These are phyloP conservation scores for Ustulina deusta DNA, from an alignment of 2,329 filamentous ascomycete species.

Conservation along the genomic window DNA sequence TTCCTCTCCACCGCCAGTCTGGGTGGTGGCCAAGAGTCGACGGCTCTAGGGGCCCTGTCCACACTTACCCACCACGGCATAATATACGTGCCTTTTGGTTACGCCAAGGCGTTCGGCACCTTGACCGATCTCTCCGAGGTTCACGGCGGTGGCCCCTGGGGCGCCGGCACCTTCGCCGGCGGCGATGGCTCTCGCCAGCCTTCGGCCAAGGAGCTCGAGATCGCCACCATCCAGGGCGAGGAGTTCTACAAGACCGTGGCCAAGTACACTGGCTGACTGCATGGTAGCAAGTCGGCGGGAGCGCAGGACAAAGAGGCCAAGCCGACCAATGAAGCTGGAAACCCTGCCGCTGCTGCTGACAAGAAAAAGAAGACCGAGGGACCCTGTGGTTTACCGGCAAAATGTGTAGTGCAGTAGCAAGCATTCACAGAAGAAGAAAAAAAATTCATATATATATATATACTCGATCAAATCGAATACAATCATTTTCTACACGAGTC, in stretches of 20 bases:
- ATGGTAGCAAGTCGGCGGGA: conserved; percentile 63
- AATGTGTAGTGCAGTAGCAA: conserved; percentile 70
- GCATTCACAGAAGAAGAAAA: background rate
- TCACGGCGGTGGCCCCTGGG: conserved; percentile 91
- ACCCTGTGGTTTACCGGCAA: conserved; percentile 81
- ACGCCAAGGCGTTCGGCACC: conserved; percentile 79
- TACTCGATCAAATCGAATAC: conserved; percentile 21
- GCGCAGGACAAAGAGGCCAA: conserved; percentile 26
- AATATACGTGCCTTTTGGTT: conserved; percentile 95
- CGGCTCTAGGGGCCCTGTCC: conserved; percentile 81
- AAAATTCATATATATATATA: conserved; percentile 5
- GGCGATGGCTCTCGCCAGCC: conserved; percentile 88
- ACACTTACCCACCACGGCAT: conserved; percentile 94
- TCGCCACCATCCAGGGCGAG: conserved; percentile 87
- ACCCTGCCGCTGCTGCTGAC: conserved; percentile 40
- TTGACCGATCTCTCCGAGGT: conserved; percentile 81
- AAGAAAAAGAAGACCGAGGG: conserved; percentile 69
- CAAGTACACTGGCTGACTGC: conserved; percentile 83
- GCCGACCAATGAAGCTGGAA: conserved; percentile 41
- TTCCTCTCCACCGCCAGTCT: conserved; percentile 88
- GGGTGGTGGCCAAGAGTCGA: conserved; percentile 95
- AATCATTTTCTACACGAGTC: background rate
- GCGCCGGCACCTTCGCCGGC: conserved; percentile 87
- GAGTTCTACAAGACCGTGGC: conserved; percentile 81
- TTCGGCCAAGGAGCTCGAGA: conserved; percentile 75